Conservation (phyloP, 768 basidiomycete genomes). For the Dentipellis fragilis region DNA sequence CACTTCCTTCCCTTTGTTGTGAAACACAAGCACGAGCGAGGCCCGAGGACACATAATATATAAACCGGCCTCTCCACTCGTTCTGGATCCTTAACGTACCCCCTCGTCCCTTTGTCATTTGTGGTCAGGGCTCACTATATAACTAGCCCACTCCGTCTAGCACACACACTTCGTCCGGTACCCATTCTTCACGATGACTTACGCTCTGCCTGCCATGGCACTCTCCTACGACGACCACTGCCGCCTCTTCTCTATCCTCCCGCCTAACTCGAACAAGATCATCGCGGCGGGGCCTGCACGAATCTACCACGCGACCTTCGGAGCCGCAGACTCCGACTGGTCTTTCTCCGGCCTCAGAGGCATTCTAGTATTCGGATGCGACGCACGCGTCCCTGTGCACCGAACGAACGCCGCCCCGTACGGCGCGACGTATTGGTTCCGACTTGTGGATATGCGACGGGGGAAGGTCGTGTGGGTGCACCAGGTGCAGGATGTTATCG, state of each 20-base stretch:
- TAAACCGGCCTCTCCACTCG: background rate
- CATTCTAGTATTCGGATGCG: slow-evolving; percentile 41
- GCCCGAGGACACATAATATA: background rate
- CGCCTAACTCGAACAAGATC: slow-evolving; percentile 20
- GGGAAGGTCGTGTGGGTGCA: slow-evolving; percentile 62
- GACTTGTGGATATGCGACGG: slow-evolving; percentile 46
- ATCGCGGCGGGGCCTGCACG: slow-evolving; percentile 46
- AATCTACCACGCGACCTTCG: slow-evolving; percentile 52
- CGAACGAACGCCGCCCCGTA: slow-evolving; percentile 16
- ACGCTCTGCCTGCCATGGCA: background rate
- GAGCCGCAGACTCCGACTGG: slow-evolving; percentile 40
- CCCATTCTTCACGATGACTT: background rate
- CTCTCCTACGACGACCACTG: slow-evolving; percentile 13
- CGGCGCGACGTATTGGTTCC: slow-evolving; percentile 43
- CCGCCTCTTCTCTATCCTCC: slow-evolving; percentile 17
- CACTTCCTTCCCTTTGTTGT: background rate
- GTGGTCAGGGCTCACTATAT: no score
- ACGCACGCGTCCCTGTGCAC: slow-evolving; percentile 19
- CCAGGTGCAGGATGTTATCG: slow-evolving; percentile 45
- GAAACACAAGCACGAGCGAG: background rate
- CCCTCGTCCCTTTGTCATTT: background rate
- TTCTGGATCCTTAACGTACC: background rate
- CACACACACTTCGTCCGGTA: background rate
- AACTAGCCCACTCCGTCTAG: background rate
- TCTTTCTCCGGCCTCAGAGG: slow-evolving; percentile 50